Base-by-base conservation (phyloP, 345 rosid genomes). In the Euphorbia tirucalli region DNA sequence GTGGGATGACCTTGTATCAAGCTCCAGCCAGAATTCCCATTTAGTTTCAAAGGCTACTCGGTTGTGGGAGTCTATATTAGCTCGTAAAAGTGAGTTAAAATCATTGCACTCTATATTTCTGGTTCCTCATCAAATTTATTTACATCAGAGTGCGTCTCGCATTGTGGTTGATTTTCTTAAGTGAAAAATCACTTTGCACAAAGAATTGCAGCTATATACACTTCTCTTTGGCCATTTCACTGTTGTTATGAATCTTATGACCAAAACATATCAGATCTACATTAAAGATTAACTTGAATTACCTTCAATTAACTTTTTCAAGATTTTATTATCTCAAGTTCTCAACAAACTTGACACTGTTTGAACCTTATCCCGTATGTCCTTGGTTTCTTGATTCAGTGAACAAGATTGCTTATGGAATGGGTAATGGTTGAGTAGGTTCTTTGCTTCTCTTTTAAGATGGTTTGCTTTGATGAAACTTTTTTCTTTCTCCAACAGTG, bases 1-100 rank as follows among this genome's bases (percentile, higher is more conserved):
- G 28, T 95, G 99, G 99, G 99, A 95, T 75, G 96, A 95, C 82
- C 97, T 95, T 56, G 96, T 95, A 41, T 89, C 98, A 66, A 89
- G 90, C 78, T 90, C 97, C 50, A 93, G 96, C 79, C 98, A 90
- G 84, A 95, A 92, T 77, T 93, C 99, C 16, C 99, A 90, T 83
- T 82, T 95, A 79, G 99, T 93, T 77, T 82, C 97, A 52, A 95
- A 95, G 84, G 92, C 96, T 58, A 88, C 91, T 74, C 88, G 88
- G 62, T 80, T 90, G 75, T 95, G 99, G 99, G 99, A 95, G 56
- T 95, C 99, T 66, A 86, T 95, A 69, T 77, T 95, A 77, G 81
- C 98, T 72, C 97, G 96, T 64, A 91, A 90, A 90, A 87, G 99
- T 93, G 81, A 74, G 87, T 77, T 14, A 19, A 68, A 74, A 27